Conservation (phyloP, 2,329 filamentous ascomycete genomes). For the Hypoxylon sp. region DNA sequence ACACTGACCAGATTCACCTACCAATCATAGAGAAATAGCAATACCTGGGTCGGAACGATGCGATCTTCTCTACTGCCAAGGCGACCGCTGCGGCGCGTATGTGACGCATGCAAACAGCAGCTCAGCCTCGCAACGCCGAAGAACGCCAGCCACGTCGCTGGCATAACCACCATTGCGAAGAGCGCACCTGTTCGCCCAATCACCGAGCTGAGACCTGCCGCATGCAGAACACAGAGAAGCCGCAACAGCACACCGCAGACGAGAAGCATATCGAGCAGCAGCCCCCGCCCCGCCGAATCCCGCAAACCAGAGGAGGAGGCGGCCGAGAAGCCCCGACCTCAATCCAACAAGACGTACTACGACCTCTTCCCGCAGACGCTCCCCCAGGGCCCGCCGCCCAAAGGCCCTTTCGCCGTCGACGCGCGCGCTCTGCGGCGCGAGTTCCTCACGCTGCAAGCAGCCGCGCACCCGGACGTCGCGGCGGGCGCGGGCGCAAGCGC, state of each 20-base stretch:
- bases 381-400: conserved; percentile 78
- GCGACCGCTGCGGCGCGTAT: conserved; percentile 38
- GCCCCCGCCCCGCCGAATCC: conserved; percentile 2
- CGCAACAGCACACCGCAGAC: neutral
- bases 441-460: conserved; percentile 83
- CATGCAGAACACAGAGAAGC: neutral
- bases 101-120: conserved; percentile 41
- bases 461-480: conserved; percentile 76
- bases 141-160: conserved; percentile 6
- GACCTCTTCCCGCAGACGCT: conserved; percentile 86
- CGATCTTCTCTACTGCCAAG: conserved; percentile 34
- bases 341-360: conserved; percentile 78
- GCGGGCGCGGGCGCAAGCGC: conserved; percentile 49
- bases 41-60: conserved; percentile 28
- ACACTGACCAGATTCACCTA: neutral
- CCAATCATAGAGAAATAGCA: neutral
- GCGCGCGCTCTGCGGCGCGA: conserved; percentile 76
- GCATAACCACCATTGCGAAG: neutral
- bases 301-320: conserved; percentile 28
- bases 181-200: neutral
- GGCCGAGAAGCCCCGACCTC: too few relatives aligned
- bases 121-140: conserved; percentile 13
- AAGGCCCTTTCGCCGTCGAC: conserved; percentile 78
- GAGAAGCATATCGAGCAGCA: conserved; percentile 15
- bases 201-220: neutral